Conservation (phyloP, 768 basidiomycete species). For the Tylopilus plumbeoviolaceoides region DNA sequence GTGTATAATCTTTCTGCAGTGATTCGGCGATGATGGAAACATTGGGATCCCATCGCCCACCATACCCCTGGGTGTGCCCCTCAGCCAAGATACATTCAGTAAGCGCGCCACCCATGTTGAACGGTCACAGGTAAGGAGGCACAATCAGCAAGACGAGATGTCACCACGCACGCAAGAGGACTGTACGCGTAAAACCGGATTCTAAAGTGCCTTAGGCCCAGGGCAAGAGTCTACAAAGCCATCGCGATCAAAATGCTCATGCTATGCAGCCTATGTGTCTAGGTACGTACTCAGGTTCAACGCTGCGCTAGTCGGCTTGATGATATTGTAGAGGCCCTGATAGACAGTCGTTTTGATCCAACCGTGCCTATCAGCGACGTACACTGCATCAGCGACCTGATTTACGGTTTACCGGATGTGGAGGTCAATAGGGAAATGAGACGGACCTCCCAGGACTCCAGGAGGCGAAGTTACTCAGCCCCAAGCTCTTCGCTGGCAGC, state of each 20-base stretch:
- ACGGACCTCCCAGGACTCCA: conserved; percentile 39
- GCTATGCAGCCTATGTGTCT: too few relatives aligned
- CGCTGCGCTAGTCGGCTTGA: conserved; percentile 39
- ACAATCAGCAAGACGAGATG: not conserved
- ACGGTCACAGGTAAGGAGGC: not conserved
- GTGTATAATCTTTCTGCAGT: not conserved
- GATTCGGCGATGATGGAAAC: not conserved
- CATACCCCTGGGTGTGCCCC: not conserved
- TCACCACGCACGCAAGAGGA: conserved; percentile 15
- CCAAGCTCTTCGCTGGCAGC: conserved; percentile 11
- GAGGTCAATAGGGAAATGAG: not conserved
- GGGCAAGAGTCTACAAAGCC: conserved; percentile 32
- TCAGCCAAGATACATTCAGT: conserved; percentile 6
- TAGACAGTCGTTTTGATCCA: conserved; percentile 49
- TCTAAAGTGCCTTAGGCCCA: conserved; percentile 39
- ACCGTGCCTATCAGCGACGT: conserved; percentile 39
- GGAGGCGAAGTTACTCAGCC: conserved; percentile 14
- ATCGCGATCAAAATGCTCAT: not conserved
- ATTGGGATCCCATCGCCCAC: conserved; percentile 11
- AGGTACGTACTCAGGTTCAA: conserved; percentile 10
- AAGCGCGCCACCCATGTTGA: conserved; percentile 7
- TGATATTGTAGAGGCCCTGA: conserved; percentile 46
- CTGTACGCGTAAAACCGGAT: conserved; percentile 37
- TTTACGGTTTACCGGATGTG: not conserved
- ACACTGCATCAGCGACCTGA: conserved; percentile 42